These are phyloP conservation scores for Ceratocystis ficicola DNA, from an alignment of 2,329 filamentous ascomycete genomes.

Conservation along the genomic window DNA sequence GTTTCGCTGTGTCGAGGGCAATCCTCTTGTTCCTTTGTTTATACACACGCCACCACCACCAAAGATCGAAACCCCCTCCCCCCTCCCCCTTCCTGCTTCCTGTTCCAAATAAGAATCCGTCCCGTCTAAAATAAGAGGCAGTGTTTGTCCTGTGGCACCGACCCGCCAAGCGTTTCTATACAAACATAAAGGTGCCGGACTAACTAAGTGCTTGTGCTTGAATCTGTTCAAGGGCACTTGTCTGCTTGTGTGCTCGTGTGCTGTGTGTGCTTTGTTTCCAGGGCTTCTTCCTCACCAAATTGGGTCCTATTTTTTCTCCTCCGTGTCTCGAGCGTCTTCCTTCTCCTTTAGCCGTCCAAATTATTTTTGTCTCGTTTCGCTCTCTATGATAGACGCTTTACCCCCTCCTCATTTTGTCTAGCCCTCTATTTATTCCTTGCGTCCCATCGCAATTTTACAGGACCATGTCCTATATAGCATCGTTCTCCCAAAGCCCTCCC, in stretches of 20 bases:
- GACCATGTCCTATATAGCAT: slow-evolving; percentile 19
- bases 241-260: neutral
- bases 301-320: slow-evolving; percentile 2
- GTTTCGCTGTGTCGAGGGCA: neutral
- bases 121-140: slow-evolving; percentile 12
- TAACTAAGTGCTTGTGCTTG: neutral
- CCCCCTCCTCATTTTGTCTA: neutral
- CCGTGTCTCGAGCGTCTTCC: slow-evolving; percentile 17
- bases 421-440: neutral
- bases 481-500: slow-evolving; percentile 19
- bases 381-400: neutral
- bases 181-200: neutral
- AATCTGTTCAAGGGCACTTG: neutral
- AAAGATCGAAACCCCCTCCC: neutral
- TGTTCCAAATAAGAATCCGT: slow-evolving; percentile 1
- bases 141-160: slow-evolving; percentile 10
- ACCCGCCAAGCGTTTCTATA: neutral
- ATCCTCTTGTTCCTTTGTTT: neutral
- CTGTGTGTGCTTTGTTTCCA: neutral
- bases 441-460: neutral
- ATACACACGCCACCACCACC: neutral
- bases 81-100: neutral
- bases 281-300: neutral
- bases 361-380: slow-evolving; percentile 1
- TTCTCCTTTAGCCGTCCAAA: neutral